These are phyloP conservation scores for Psilocybe sp. DNA, from an alignment of 768 basidiomycete species.

Conservation along the genomic window DNA sequence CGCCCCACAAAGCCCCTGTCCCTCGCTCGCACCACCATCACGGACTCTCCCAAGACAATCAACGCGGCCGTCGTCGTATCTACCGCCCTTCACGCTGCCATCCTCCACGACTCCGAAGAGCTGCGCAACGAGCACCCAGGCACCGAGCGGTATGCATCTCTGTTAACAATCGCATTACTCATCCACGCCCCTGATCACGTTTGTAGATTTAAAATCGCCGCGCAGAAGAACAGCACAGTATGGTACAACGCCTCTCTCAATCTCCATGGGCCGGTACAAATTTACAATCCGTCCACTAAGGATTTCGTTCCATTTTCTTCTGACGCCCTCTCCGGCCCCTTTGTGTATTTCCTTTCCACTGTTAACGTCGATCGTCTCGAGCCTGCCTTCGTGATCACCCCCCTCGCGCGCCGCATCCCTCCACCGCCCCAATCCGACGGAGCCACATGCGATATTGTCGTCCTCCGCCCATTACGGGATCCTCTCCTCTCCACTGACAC, in stretches of 20 bases:
- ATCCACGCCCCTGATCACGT: slow-evolving; percentile 10
- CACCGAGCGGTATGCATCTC: slow-evolving; percentile 48
- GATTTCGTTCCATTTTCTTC: slow-evolving; percentile 43
- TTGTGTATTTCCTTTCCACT: slow-evolving; percentile 81
- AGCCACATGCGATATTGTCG: slow-evolving; percentile 66
- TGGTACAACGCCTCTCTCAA: slow-evolving; percentile 66
- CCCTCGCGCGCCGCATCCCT: slow-evolving; percentile 49
- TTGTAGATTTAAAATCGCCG: slow-evolving; percentile 79
- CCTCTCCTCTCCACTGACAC: slow-evolving; percentile 42
- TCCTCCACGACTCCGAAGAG: slow-evolving; percentile 78
- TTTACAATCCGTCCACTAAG: slow-evolving; percentile 55
- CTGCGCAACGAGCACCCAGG: slow-evolving; percentile 70
- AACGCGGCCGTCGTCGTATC: slow-evolving; percentile 89
- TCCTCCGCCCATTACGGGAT: slow-evolving; percentile 71
- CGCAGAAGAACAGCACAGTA: slow-evolving; percentile 64
- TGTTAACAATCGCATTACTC: background rate
- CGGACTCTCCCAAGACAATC: slow-evolving; percentile 21
- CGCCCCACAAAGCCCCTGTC: slow-evolving; percentile 41
- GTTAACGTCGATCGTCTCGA: slow-evolving; percentile 87
- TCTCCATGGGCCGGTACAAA: slow-evolving; percentile 48
- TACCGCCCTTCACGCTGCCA: slow-evolving; percentile 74
- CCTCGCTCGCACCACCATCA: slow-evolving; percentile 51
- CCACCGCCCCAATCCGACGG: slow-evolving; percentile 22
- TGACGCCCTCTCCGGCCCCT: slow-evolving; percentile 65
- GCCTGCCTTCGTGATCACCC: slow-evolving; percentile 73